Conservation (phyloP, 768 basidiomycete genomes). For the Boletus rex-veris region DNA sequence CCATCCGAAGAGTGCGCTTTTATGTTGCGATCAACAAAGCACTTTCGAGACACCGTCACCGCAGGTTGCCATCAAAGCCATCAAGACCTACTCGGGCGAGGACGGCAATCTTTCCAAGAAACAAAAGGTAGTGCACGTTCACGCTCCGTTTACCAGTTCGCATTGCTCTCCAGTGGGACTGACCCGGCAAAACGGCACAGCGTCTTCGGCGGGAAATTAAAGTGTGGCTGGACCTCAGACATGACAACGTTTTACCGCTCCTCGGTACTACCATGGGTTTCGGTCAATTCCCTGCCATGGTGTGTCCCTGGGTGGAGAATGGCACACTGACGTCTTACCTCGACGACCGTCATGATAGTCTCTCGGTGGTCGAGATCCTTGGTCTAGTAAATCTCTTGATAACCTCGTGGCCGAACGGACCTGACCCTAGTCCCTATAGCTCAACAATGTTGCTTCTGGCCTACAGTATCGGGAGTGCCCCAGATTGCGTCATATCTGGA, state of each 20-base stretch:
- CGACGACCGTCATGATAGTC: slow-evolving; percentile 2
- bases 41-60: not conserved
- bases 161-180: not conserved
- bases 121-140: not conserved
- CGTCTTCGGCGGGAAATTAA: slow-evolving; percentile 10
- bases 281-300: too few species aligned
- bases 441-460: slow-evolving; percentile 9
- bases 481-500: too few species aligned
- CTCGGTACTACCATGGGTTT: too few species aligned
- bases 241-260: too few species aligned
- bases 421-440: slow-evolving; percentile 4
- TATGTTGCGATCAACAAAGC: too few species aligned
- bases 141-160: too few species aligned
- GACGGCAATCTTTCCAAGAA: not conserved
- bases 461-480: slow-evolving; percentile 9
- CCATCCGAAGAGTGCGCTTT: too few species aligned
- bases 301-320: too few species aligned
- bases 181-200: slow-evolving; percentile 8
- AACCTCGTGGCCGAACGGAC: not conserved
- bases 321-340: slow-evolving; percentile 13
- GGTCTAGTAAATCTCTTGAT: not conserved
- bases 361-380: not conserved
- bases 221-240: too few species aligned
- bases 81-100: not conserved
- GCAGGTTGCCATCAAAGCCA: not conserved